Base-by-base conservation (phyloP, 176 grass and related monocot genomes). In the Luzula sylvatica region DNA sequence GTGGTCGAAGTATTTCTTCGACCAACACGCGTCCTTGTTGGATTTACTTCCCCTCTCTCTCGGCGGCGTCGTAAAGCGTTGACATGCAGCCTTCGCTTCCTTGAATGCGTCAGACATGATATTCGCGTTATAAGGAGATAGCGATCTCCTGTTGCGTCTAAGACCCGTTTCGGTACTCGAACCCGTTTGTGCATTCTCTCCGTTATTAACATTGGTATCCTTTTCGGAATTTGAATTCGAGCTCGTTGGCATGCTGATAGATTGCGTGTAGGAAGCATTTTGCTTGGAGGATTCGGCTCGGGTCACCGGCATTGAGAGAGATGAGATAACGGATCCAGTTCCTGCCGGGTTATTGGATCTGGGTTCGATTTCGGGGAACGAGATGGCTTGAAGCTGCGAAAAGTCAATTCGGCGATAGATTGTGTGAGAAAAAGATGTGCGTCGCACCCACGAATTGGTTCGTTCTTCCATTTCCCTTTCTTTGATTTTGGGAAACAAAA, bases 361-460 rank as follows among this genome's bases (percentile, higher is more conserved):
- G 13, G 72, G 3, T 1, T 55, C 62, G 7, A 64, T 75, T 46
- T 53, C 63, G 65, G 26, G 73, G n/a, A 71, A 71, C 27, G 55
- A 67, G 12, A 41, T 50, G 52, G 66, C 64, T 25, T 44, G 68
- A 78, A 82, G 65, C 72, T 64, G 60, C 60, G 64, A 53, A 71
- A 26, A 66, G 72, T 85, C 15, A 51, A 67, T 39, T 74, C 56
- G 41, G 81, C 76, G 63, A 24, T 79, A 82, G 65, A 87, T 71
- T 8, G 93, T 69, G 47, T 80, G 78, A 9, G 93, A 80, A 68
- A 79, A 98, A 27, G 75, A 76, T n/a, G 86, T 66, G 18, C 86
- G 84, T 61, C 55, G 77, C 40, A 98, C 57, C 93, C 86, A 98
- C 51, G 93, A 98, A 68, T 46, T 77, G 88, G 39, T 57, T 25